Percentiles rank a stretch among this genome's conserved stretches.
Evolutionary conservation across 352 stramenopile species (phyloP).

Genomic region (Phytopythium mirpurense): DNA sequence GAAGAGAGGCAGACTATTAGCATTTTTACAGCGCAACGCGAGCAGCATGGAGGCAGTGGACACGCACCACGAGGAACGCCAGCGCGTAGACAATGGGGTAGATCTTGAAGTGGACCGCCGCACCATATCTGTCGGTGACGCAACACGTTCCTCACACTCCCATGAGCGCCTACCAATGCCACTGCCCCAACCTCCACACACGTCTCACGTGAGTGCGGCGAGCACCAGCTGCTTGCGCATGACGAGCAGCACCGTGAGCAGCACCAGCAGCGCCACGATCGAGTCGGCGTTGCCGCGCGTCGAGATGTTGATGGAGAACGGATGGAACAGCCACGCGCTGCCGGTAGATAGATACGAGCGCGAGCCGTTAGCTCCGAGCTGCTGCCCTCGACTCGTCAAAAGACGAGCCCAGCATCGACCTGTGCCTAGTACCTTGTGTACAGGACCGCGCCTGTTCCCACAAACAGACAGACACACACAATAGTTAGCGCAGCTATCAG

Average conservation of each 20-base stretch:
- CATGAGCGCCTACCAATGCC: neutral
- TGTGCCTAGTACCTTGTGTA: conserved; percentile 71
- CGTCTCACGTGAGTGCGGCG: conserved; percentile 55
- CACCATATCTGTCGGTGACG: conserved; percentile 83
- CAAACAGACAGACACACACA: neutral
- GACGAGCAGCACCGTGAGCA: conserved; percentile 87
- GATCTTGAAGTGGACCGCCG: conserved; percentile 97
- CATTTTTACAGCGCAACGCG: neutral
- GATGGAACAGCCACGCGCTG: conserved; percentile 96
- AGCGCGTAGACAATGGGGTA: conserved; percentile 98
- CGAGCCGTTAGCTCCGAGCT: neutral
- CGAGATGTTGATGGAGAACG: conserved; percentile 98
- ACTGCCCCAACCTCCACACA: neutral
- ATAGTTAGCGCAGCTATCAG: neutral
- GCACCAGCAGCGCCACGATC: conserved; percentile 91
- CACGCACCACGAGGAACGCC: conserved; percentile 76
- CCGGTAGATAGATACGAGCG: neutral
- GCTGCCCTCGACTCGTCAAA: neutral
- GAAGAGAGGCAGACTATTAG: neutral
- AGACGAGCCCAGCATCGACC: too few species aligned
- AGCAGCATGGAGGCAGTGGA: neutral
- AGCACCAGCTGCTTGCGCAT: conserved; percentile 77
- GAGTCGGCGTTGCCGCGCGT: conserved; percentile 97
- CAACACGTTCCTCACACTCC: neutral
- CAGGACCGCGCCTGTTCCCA: conserved; percentile 37